Evolutionary conservation across 176 grass and related monocot genomes (phyloP), one percentile per base, ranked within the genome.

Genomic region (Chloris gayana): DNA sequence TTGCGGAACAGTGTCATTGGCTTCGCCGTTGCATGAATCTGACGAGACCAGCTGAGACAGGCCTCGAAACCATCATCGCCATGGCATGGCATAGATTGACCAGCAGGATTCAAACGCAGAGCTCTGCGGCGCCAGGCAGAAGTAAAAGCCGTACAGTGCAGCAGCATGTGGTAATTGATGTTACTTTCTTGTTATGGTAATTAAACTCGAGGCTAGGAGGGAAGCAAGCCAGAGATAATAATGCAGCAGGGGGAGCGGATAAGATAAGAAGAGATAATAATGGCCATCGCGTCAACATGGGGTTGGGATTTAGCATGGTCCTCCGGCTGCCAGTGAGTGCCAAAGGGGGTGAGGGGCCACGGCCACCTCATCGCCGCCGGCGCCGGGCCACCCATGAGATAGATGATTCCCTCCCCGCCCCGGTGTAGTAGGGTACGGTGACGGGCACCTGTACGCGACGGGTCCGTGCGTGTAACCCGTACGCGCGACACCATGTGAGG

Each of bases 371-470:
- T 37, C 60, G 68, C 30, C 46, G 60, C n/a, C 57, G 57, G 54
- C 57, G 24, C 10, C 24, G 67, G 25, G 6, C 19, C 50, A 54
- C 6, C 21, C 30, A 47, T 2, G n/a, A n/a, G n/a, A n/a, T n/a
- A n/a, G n/a, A n/a, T n/a, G 41, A 53, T 39, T 30, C 70, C 22
- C 21, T 50, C 47, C 47, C 14, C 7, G 2, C 35, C 35, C 35
- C 5, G 35, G 4, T 5, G 35, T 37, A 37, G 35, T 37, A 44
- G 6, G 2, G 54, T n/a, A 25, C 66, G 41, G 10, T 12, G 41
- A 10, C 9, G 41, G 72, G 45, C 79, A 82, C 73, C 85, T 82
- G 85, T 78, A 78, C 80, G 73, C 79, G 44, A 17, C 65, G 72
- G 24, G 77, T 4, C 72, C 72, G 25, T 12, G 39, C 64, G 63